Evolutionary conservation across 345 rosid genomes (phyloP).

Genomic region (Syzygium grande): DNA sequence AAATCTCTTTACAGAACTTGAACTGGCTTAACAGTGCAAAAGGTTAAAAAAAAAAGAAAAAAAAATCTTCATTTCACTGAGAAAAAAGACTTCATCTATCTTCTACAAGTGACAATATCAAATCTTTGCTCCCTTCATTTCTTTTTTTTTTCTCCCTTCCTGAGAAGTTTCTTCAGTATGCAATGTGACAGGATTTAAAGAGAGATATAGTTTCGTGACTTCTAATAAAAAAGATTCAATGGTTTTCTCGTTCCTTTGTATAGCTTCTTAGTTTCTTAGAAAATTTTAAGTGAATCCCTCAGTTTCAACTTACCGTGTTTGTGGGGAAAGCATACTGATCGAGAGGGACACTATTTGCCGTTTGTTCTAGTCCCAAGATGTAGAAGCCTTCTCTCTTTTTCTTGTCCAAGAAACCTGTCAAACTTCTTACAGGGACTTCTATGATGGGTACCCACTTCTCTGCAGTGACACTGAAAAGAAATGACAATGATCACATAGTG

Average conservation of each 20-base stretch:
- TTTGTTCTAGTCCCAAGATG: slow-evolving; percentile 88
- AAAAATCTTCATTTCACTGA: background rate
- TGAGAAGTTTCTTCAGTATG: background rate
- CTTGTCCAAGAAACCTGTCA: slow-evolving; percentile 67
- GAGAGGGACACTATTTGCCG: slow-evolving; percentile 78
- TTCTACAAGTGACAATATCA: background rate
- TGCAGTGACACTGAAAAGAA: slow-evolving; percentile 70
- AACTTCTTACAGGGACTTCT: slow-evolving; percentile 78
- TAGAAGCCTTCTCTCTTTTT: slow-evolving; percentile 89
- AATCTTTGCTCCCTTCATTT: background rate
- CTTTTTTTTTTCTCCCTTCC: background rate
- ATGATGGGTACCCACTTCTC: slow-evolving; percentile 94
- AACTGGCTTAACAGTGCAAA: background rate
- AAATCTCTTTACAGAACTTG: background rate
- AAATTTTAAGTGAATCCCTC: background rate
- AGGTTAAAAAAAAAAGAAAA: too few species aligned
- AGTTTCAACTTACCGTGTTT: slow-evolving; percentile 47
- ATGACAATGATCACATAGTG: background rate
- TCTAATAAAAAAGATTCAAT: background rate
- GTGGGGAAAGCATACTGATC: slow-evolving; percentile 62
- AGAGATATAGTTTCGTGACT: background rate
- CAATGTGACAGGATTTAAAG: background rate
- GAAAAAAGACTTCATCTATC: background rate
- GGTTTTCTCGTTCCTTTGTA: background rate
- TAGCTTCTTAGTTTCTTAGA: background rate